phyloP scores from a whole-genome alignment of 148 eudicot genomes.

The Amaranthus cruentus region DNA sequence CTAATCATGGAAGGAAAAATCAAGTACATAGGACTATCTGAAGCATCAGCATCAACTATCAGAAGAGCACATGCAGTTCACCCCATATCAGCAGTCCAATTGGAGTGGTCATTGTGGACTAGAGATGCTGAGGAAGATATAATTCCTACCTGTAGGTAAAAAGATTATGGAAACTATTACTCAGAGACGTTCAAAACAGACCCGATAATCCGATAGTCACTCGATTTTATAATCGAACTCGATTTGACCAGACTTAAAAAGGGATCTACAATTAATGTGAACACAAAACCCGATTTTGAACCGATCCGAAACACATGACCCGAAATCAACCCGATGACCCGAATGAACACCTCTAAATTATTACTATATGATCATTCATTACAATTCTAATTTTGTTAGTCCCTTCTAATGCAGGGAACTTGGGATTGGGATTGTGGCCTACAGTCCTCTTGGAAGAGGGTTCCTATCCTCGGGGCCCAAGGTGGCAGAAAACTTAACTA shows the following conservation, averaged over 20 bases:
- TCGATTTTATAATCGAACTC: no score
- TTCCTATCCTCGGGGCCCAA: conserved; percentile 33
- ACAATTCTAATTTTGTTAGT: background rate
- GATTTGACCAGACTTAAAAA: no score
- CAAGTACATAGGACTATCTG: conserved; percentile 36
- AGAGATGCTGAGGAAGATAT: conserved; percentile 37
- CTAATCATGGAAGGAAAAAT: conserved; percentile 36
- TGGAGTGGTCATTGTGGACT: conserved; percentile 40
- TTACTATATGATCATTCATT: background rate
- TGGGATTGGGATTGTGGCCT: conserved; percentile 39
- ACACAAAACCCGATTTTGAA: no score
- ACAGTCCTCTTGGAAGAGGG: conserved; percentile 39
- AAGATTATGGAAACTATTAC: no score
- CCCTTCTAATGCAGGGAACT: conserved; percentile 24
- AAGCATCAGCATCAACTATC: conserved; percentile 37
- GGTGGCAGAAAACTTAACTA: conserved; percentile 21
- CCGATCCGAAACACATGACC: no score
- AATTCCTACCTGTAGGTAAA: conserved; percentile 36
- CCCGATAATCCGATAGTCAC: no score
- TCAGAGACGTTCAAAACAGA: no score
- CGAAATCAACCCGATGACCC: no score
- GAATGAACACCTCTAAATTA: no score
- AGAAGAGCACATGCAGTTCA: conserved; percentile 38
- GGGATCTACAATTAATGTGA: no score
- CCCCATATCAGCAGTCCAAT: conserved; percentile 33